Evolutionary conservation across 176 grass and related monocot species (phyloP).

Genomic region (Melocanna baccifera): DNA sequence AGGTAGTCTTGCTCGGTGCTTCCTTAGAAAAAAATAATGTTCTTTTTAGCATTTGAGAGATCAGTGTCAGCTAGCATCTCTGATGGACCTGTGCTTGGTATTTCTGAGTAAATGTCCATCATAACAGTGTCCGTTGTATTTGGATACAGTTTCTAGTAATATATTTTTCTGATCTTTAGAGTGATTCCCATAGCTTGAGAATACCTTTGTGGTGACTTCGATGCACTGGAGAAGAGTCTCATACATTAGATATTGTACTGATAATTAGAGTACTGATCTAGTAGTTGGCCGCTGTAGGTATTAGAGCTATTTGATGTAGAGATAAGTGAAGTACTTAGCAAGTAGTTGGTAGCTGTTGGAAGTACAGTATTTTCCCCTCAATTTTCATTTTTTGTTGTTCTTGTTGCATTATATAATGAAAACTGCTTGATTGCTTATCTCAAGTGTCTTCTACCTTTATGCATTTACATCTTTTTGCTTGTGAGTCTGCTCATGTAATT

Average conservation of each 20-base stretch:
- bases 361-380: not conserved
- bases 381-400: not conserved
- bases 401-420: not conserved
- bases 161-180: not conserved
- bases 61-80: not conserved
- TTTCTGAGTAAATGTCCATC: not conserved
- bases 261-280: not conserved
- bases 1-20: not conserved
- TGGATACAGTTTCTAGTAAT: not conserved
- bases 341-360: not conserved
- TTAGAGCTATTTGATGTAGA: not conserved
- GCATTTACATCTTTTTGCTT: slow-evolving; percentile 6
- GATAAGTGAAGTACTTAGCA: not conserved
- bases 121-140: not conserved
- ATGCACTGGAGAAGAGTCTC: not conserved
- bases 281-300: not conserved
- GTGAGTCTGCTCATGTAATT: slow-evolving; percentile 28
- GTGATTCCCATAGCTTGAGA: not conserved
- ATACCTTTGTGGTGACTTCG: not conserved
- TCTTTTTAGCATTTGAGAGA: not conserved
- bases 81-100: not conserved
- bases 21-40: not conserved
- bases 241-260: not conserved
- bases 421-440: slow-evolving; percentile 12
- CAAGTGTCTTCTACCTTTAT: slow-evolving; percentile 2